Percentiles rank a stretch among this genome's conserved stretches.
phyloP scores from a whole-genome alignment of 768 basidiomycete species.

The Flagelloscypha sp. region DNA sequence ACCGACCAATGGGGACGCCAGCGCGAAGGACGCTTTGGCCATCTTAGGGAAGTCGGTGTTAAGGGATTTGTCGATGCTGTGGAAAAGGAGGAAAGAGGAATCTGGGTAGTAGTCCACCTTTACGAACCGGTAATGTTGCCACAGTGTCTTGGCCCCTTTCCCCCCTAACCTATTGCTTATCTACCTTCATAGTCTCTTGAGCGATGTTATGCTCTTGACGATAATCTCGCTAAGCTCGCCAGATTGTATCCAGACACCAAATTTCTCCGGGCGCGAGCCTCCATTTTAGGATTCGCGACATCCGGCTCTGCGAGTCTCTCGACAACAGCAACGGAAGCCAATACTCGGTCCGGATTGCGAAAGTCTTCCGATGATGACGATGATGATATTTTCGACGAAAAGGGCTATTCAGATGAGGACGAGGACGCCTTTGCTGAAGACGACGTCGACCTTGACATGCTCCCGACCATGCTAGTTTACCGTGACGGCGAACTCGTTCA shows the following conservation, averaged over 20 bases:
- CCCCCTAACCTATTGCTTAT: conserved; percentile 2
- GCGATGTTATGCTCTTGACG: conserved; percentile 65
- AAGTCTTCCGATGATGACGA: conserved; percentile 23
- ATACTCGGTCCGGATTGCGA: too few species aligned
- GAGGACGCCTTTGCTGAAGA: conserved; percentile 45
- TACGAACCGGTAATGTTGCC: conserved; percentile 61
- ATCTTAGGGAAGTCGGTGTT: conserved; percentile 72
- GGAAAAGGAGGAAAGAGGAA: conserved; percentile 56
- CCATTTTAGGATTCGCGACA: conserved; percentile 61
- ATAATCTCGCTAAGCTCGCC: conserved; percentile 58
- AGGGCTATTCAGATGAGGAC: conserved; percentile 30
- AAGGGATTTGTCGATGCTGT: conserved; percentile 68
- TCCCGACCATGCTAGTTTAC: conserved; percentile 74
- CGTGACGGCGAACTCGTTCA: conserved; percentile 77
- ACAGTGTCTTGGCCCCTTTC: conserved; percentile 1
- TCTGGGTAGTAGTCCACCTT: conserved; percentile 82
- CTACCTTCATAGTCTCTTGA: conserved; percentile 50
- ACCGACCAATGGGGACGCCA: conserved; percentile 40
- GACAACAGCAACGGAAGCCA: too few species aligned
- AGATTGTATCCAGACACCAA: conserved; percentile 65
- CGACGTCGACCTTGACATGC: conserved; percentile 67
- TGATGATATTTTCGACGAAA: conserved; percentile 25
- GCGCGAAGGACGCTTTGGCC: conserved; percentile 58
- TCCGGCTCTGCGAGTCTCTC: too few species aligned
- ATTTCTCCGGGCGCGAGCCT: conserved; percentile 75